Base-by-base conservation (phyloP, 371 early-diverging fungal genomes). In the Dichotomocladium elegans region DNA sequence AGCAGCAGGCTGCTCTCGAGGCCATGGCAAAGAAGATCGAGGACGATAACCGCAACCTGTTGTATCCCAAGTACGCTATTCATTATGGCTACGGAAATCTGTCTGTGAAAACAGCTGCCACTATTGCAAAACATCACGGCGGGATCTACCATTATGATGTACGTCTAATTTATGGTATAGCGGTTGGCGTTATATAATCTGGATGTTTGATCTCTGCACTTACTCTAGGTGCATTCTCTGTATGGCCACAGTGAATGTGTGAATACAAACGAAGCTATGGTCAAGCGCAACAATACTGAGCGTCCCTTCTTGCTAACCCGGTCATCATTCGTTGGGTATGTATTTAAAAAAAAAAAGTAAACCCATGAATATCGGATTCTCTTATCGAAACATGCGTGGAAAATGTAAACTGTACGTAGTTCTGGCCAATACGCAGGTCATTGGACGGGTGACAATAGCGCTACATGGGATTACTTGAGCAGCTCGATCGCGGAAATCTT, bases 231-330 rank as follows among this genome's bases (percentile, higher is more conserved):
- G n/a, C n/a, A n/a, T n/a, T 86, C 82, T 46, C 60, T 89, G 2
- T 88, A 80, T 48, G 89, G 89, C 2, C 77, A 81, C 52, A 80
- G 82, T 47, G 73, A 70, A 51, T 60, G 72, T 11, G 57, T 84
- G 60, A 51, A 46, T 7, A 12, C 30, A 30, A 14, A 26, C 34
- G 43, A 64, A 58, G 60, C 61, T 17, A 51, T 63, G 15, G 47
- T 62, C 45, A 54, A 57, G 22, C 43, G 65, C 12, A 57, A 72
- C 1, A 79, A 75, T 0, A 58, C 70, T 11, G 55, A 58, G 26
- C 78, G 89, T 25, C 88, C 88, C 0, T 91, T 90, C 56, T 55
- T 89, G 9, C 66, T 91, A 14, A 77, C 81, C n/a, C 74, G 91
- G 30, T 74, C 86, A 17, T 77, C 80, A 25, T 91, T 89, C 58